A percentile compares a stretch with the other conserved stretches of the same genome.
Conservation (phyloP, 164 flowering plant genomes). For the Brasenia schreberi region DNA sequence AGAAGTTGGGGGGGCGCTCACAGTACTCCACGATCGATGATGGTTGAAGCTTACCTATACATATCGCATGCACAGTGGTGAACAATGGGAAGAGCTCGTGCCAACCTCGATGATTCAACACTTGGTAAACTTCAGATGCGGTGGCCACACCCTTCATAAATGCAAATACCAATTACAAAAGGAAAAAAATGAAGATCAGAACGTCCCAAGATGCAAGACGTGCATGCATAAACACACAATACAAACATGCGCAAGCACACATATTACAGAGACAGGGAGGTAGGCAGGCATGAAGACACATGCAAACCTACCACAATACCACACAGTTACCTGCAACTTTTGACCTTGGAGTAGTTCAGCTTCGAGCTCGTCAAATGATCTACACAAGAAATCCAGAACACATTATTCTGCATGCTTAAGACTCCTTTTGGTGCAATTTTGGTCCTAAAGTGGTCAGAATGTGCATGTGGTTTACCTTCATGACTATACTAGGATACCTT, state of each 20-base stretch:
- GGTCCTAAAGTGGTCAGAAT: not conserved
- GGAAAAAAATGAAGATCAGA: not conserved
- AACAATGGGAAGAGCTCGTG: constrained; percentile 78
- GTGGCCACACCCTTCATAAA: constrained; percentile 76
- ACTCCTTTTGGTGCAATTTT: not conserved
- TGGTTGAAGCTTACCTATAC: constrained; percentile 61
- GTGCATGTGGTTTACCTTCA: too few species aligned
- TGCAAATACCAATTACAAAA: not conserved
- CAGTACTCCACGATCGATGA: constrained; percentile 69
- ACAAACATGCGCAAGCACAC: not conserved
- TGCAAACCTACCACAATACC: not conserved
- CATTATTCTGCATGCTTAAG: not conserved
- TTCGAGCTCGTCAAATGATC: constrained; percentile 94
- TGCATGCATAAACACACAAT: not conserved
- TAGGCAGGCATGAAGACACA: too few species aligned
- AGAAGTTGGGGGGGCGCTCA: constrained; percentile 27
- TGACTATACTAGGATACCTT: too few species aligned
- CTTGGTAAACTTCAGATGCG: constrained; percentile 82
- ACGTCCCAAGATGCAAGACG: not conserved
- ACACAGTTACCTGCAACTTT: constrained; percentile 66
- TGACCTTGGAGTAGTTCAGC: constrained; percentile 94
- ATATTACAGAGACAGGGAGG: not conserved
- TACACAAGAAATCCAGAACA: constrained; percentile 6
- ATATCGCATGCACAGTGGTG: constrained; percentile 72
- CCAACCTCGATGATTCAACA: constrained; percentile 73